Percentiles rank a stretch among this genome's conserved stretches.
Evolutionary conservation across 176 grass and related monocot genomes (phyloP).

Genomic region (Triticum turgidum): DNA sequence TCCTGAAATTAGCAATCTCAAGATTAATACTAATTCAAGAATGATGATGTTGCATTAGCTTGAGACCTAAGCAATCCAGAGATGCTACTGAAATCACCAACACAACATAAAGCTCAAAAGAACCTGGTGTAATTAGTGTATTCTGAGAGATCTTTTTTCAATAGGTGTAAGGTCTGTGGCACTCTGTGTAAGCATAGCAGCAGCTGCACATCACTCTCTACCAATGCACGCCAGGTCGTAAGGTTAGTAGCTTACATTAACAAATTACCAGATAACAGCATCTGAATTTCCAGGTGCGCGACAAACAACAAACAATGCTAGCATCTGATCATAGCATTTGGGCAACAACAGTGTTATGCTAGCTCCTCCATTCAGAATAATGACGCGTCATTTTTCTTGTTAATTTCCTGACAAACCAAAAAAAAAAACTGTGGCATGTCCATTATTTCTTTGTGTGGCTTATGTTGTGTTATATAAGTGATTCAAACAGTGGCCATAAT

Average conservation of each 20-base stretch:
- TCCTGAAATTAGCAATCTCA: conserved; percentile 62
- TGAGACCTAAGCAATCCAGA: not conserved
- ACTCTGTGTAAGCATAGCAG: not conserved
- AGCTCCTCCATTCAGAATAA: not conserved
- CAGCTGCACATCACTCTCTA: not conserved
- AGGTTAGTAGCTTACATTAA: not conserved
- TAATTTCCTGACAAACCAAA: not conserved
- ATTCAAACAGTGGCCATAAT: not conserved
- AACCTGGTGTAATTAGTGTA: not conserved
- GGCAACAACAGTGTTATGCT: not conserved
- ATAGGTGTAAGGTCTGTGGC: not conserved
- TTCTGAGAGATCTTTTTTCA: conserved; percentile 14
- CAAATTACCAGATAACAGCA: not conserved
- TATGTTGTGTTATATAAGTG: not conserved
- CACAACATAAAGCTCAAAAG: not conserved
- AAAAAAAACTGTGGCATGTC: not conserved
- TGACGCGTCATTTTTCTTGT: not conserved
- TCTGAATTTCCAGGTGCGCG: not conserved
- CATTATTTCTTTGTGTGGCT: not conserved
- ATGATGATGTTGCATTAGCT: conserved; percentile 12
- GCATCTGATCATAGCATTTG: not conserved
- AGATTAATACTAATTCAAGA: conserved; percentile 31
- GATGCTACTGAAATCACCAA: conserved; percentile 18
- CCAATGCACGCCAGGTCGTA: not conserved
- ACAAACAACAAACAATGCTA: not conserved